Percentiles rank a stretch among this genome's conserved stretches.
Evolutionary conservation across 2,329 filamentous ascomycete genomes (phyloP).

Genomic region (Pseudomassariella vexata): DNA sequence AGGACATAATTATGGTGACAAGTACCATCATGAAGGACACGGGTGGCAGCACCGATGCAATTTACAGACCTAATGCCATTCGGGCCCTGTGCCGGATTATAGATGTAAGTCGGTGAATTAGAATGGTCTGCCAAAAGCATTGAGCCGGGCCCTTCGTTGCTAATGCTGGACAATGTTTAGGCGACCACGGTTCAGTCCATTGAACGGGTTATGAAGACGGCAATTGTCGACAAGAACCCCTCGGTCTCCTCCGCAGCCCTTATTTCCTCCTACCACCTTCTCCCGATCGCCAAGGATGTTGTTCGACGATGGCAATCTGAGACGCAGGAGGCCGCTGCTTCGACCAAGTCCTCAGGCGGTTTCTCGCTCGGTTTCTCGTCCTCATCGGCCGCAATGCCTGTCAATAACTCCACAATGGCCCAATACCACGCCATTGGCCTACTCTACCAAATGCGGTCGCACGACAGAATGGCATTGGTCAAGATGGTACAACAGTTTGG

Average conservation of each 20-base stretch:
- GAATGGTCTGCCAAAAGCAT: too few relatives aligned
- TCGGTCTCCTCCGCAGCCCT: conserved; percentile 94
- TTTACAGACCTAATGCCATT: conserved; percentile 94
- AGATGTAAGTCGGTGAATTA: conserved; percentile 68
- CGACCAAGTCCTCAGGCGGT: conserved; percentile 79
- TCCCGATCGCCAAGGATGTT: conserved; percentile 91
- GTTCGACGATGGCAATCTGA: conserved; percentile 98
- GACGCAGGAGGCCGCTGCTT: conserved; percentile 91
- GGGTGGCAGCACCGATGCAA: conserved; percentile 85
- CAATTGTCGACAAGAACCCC: conserved; percentile 97
- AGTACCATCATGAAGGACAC: conserved; percentile 99
- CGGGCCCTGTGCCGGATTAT: conserved; percentile 94
- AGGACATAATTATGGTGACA: conserved; percentile 99
- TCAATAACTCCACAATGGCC: conserved; percentile 94
- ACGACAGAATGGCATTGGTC: conserved; percentile 95
- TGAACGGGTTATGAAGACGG: conserved; percentile 97
- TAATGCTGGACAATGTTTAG: too few relatives aligned
- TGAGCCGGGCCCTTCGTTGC: too few relatives aligned
- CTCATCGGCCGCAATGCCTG: conserved; percentile 64
- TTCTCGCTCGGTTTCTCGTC: conserved; percentile 91
- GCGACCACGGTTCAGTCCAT: conserved; percentile 95
- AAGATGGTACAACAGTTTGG: conserved; percentile 99
- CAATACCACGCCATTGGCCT: conserved; percentile 98
- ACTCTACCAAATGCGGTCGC: conserved; percentile 93
- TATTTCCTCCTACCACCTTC: conserved; percentile 94